Percentiles rank a stretch among this genome's conserved stretches.
phyloP scores from a whole-genome alignment of 148 eudicot species.

The Tetragonia tetragonoides region DNA sequence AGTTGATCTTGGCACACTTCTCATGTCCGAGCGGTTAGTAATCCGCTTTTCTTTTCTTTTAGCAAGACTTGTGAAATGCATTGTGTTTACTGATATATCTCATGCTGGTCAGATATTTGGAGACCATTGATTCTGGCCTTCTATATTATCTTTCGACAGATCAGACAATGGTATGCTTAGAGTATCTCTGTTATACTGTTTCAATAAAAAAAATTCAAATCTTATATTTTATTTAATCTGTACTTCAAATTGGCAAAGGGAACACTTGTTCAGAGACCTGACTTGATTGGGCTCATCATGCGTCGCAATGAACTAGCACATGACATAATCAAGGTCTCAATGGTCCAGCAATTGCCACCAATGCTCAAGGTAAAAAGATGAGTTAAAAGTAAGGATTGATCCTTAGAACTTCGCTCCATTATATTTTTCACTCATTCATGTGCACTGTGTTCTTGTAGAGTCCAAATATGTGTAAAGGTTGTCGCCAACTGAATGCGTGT shows the following conservation, averaged over 20 bases:
- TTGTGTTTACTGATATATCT: slow-evolving; percentile 13
- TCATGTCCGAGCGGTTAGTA: slow-evolving; percentile 91
- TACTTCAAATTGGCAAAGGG: slow-evolving; percentile 50
- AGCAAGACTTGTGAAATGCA: not conserved
- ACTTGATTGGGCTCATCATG: slow-evolving; percentile 90
- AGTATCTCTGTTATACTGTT: not conserved
- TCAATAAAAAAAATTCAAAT: not conserved
- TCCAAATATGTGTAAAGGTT: slow-evolving; percentile 72
- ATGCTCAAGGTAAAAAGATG: slow-evolving; percentile 65
- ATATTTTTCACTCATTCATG: slow-evolving; percentile 1
- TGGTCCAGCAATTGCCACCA: slow-evolving; percentile 78
- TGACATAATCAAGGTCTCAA: slow-evolving; percentile 73
- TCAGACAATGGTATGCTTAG: slow-evolving; percentile 66
- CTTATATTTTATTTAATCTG: not conserved
- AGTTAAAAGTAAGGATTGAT: not conserved
- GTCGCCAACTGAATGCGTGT: slow-evolving; percentile 89
- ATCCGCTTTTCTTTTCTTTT: not conserved
- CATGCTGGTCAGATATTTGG: slow-evolving; percentile 51
- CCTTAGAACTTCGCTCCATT: not conserved
- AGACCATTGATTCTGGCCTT: slow-evolving; percentile 74
- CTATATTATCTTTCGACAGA: slow-evolving; percentile 90
- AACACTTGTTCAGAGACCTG: slow-evolving; percentile 61
- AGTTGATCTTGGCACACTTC: slow-evolving; percentile 88
- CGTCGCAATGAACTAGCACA: slow-evolving; percentile 97
- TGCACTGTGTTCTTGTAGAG: slow-evolving; percentile 40